Percentiles rank a stretch among this genome's conserved stretches.
These are phyloP conservation scores for Diversispora eburnea DNA, from an alignment of 192 early-diverging fungal species.

Conservation along the genomic window DNA sequence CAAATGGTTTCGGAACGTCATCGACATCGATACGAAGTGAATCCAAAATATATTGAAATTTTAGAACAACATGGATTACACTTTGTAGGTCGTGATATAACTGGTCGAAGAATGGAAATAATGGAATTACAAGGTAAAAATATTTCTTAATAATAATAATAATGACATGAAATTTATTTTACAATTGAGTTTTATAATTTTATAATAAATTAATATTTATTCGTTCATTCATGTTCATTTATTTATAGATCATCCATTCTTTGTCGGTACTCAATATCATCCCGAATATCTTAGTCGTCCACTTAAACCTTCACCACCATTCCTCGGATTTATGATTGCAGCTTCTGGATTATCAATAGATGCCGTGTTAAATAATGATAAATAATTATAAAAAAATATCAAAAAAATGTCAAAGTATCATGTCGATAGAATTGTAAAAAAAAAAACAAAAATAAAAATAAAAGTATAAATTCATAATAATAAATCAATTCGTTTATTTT, in stretches of 20 bases:
- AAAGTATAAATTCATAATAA: too few species aligned
- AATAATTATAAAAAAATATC: too few species aligned
- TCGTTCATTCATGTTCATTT: too few species aligned
- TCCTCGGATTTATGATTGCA: slow-evolving; percentile 90
- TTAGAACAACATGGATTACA: slow-evolving; percentile 78
- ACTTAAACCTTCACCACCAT: slow-evolving; percentile 84
- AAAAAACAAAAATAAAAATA: too few species aligned
- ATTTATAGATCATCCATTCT: slow-evolving; percentile 80
- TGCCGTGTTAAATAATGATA: background rate
- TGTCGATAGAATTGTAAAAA: too few species aligned
- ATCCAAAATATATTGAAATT: slow-evolving; percentile 72
- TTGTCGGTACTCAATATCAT: slow-evolving; percentile 93
- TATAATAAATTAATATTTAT: background rate
- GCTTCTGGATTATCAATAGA: slow-evolving; percentile 50
- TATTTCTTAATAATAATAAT: background rate
- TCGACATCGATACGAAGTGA: slow-evolving; percentile 98
- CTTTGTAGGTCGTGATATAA: slow-evolving; percentile 93
- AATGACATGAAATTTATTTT: too few species aligned
- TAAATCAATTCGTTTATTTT: too few species aligned
- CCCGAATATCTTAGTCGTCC: slow-evolving; percentile 97
- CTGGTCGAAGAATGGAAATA: slow-evolving; percentile 98
- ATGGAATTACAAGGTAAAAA: slow-evolving; percentile 60
- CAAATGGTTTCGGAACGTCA: slow-evolving; percentile 74
- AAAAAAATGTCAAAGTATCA: too few species aligned
- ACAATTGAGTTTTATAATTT: background rate